Base-by-base conservation (phyloP, 768 basidiomycete species). In the Mycena galopus region DNA sequence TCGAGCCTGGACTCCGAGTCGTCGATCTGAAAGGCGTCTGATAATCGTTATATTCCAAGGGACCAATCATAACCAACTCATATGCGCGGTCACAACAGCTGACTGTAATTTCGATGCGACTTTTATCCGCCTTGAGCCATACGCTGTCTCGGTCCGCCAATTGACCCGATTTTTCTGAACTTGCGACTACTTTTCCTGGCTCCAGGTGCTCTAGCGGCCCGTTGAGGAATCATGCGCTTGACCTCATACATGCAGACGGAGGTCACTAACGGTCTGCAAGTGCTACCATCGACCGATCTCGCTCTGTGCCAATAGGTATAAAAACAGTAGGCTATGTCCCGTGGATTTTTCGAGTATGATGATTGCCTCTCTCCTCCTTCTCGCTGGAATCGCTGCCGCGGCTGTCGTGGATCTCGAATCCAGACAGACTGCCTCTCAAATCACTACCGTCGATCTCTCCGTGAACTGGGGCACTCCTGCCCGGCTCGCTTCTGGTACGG, bases 391-490 rank as follows among this genome's bases (percentile, higher is more conserved):
- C 29, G 66, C 61, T 19, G 55, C 60, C 14, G 71, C 71, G 3
- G 61, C 71, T 2, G 71, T 72, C 19, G 61, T 72, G 19, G 60
- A 64, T 25, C 65, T 72, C 37, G 65, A 72, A 33, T 68, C 71
- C 44, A 55, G 71, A 14, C 71, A 72, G 37, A 16, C 71, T 17
- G 65, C 65, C 0, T 17, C 71, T 19, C 65, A 67, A 57, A 72
- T 72, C 56, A 72, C 71, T 0, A 72, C 71, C n/a, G 74, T 72
- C 27, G 67, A 75, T 23, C 65, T 72, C 19, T 32, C 68, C 11
- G 64, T 73, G 16, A 73, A 73, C 61, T 33, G 25, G 56, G 74
- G 74, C 7, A 29, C 74, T 16, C 72, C 72, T 4, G 35, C 67
- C 10, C 74, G 19, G 16, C 74, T 67, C 19, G 71, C 74, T 16